Evolutionary conservation across 352 stramenopile species (phyloP).

Genomic region (Globisporangium takayamanum): DNA sequence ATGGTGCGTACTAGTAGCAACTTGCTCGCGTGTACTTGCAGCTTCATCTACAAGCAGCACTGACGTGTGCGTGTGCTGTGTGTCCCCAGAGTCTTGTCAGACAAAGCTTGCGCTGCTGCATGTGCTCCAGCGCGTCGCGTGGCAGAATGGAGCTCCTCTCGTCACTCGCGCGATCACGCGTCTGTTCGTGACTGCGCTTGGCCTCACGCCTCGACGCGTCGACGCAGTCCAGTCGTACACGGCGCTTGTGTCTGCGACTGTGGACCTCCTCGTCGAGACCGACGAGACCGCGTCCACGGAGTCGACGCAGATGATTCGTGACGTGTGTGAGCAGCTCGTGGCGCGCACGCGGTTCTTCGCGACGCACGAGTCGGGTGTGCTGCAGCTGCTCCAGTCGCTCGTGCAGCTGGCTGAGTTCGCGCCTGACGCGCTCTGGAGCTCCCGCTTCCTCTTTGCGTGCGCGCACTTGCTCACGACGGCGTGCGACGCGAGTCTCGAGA

Average conservation of each 20-base stretch:
- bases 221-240: conserved; percentile 22
- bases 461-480: conserved; percentile 30
- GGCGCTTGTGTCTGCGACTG: conserved; percentile 27
- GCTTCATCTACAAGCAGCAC: too few relatives aligned
- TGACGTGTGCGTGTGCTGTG: not conserved
- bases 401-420: conserved; percentile 21
- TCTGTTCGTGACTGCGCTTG: conserved; percentile 29
- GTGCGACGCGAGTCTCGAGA: conserved; percentile 25
- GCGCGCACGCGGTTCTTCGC: conserved; percentile 22
- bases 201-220: conserved; percentile 22
- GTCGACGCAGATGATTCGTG: conserved; percentile 6
- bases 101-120: conserved; percentile 30
- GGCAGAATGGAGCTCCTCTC: conserved; percentile 12
- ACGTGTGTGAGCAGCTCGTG: conserved; percentile 9
- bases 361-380: conserved; percentile 20
- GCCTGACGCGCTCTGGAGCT: conserved; percentile 27
- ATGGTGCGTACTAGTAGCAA: conserved; percentile 9
- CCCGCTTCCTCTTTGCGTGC: conserved; percentile 28
- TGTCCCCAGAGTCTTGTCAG: conserved; percentile 12
- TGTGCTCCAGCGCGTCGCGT: conserved; percentile 33
- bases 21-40: too few relatives aligned
- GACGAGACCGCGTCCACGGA: not conserved
- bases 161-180: conserved; percentile 9
- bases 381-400: conserved; percentile 42
- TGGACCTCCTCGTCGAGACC: conserved; percentile 26